These are phyloP conservation scores for Aspergillus avenaceus DNA, from an alignment of 495 filamentous ascomycete species.

Conservation along the genomic window DNA sequence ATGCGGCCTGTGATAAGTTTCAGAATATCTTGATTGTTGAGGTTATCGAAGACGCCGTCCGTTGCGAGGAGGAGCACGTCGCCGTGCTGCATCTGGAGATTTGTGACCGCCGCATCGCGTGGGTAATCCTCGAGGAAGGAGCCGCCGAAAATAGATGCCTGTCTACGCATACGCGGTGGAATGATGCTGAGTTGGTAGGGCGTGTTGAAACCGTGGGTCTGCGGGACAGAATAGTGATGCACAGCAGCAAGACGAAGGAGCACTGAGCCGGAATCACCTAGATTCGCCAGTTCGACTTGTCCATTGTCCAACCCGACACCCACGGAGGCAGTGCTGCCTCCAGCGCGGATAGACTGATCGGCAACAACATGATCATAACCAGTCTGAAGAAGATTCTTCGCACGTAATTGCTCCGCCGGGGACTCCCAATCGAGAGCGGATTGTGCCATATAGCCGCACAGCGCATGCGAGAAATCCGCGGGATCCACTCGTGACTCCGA, in stretches of 20 bases:
- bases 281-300: constrained; percentile 78
- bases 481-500: constrained; percentile 86
- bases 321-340: constrained; percentile 87
- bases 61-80: constrained; percentile 90
- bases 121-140: constrained; percentile 74
- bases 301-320: constrained; percentile 68
- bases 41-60: constrained; percentile 95
- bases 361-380: constrained; percentile 78
- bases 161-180: constrained; percentile 69
- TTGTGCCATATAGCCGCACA: constrained; percentile 86
- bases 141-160: constrained; percentile 79
- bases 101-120: constrained; percentile 74
- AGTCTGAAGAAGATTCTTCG: constrained; percentile 69
- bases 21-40: constrained; percentile 85
- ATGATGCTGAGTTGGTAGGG: constrained; percentile 92
- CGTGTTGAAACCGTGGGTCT: constrained; percentile 97
- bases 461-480: constrained; percentile 89
- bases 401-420: constrained; percentile 46
- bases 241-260: constrained; percentile 79
- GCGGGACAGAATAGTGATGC: constrained; percentile 73
- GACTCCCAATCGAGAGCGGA: constrained; percentile 52
- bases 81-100: constrained; percentile 74
- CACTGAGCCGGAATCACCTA: constrained; percentile 97
- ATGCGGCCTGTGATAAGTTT: constrained; percentile 73
- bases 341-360: constrained; percentile 68